Conservation (phyloP, 495 filamentous ascomycete genomes). For the Entonaema liquescens region DNA sequence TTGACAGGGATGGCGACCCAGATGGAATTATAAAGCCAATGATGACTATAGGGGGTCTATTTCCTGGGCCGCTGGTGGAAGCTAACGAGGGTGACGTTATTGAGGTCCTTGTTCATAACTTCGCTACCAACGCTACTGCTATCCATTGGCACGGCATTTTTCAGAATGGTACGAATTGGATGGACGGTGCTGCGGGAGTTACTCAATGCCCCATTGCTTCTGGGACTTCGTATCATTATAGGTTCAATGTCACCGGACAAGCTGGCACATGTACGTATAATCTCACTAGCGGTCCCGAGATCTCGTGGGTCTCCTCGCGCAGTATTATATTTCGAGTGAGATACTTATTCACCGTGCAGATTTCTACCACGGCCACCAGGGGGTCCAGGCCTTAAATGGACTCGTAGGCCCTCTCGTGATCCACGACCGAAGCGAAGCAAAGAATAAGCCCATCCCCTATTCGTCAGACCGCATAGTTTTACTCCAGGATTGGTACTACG, state of each 20-base stretch:
- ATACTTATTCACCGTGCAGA: slow-evolving; percentile 44
- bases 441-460: slow-evolving; percentile 52
- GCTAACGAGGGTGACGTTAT: slow-evolving; percentile 59
- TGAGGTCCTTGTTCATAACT: slow-evolving; percentile 56
- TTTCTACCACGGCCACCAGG: slow-evolving; percentile 55
- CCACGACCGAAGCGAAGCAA: slow-evolving; percentile 56
- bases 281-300: slow-evolving; percentile 39
- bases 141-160: slow-evolving; percentile 75
- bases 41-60: slow-evolving; percentile 60
- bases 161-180: slow-evolving; percentile 67
- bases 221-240: slow-evolving; percentile 57
- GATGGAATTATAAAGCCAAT: slow-evolving; percentile 62
- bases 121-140: slow-evolving; percentile 54
- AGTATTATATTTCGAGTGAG: slow-evolving; percentile 21
- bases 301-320: neutral
- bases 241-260: slow-evolving; percentile 52
- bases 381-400: slow-evolving; percentile 58
- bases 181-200: slow-evolving; percentile 70
- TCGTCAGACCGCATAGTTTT: slow-evolving; percentile 62
- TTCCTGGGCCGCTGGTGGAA: slow-evolving; percentile 62
- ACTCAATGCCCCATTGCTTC: slow-evolving; percentile 76
- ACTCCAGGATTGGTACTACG: slow-evolving; percentile 68
- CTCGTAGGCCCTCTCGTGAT: slow-evolving; percentile 66
- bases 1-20: slow-evolving; percentile 60
- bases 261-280: slow-evolving; percentile 54